These are phyloP conservation scores for Funneliformis caledonium DNA, from an alignment of 371 early-diverging fungal species.

Conservation along the genomic window DNA sequence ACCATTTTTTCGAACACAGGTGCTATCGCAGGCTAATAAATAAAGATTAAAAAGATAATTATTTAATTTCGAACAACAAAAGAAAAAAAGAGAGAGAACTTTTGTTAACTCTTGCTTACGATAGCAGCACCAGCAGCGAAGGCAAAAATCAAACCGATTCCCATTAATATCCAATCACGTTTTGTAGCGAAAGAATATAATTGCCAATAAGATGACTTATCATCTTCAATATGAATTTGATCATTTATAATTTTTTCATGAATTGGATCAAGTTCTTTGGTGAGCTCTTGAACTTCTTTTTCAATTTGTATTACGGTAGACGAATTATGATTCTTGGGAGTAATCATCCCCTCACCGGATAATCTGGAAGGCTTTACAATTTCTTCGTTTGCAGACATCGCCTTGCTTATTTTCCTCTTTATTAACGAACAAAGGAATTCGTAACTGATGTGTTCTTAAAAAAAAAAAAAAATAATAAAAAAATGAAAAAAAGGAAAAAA, in stretches of 20 bases:
- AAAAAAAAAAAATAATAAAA: too few species aligned
- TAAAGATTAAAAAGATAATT: too few species aligned
- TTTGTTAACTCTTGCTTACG: not conserved
- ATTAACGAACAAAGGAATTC: too few species aligned
- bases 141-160: slow-evolving; percentile 48
- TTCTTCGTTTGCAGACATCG: too few species aligned
- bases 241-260: slow-evolving; percentile 9
- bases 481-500: too few species aligned
- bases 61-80: not conserved
- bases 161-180: slow-evolving; percentile 55
- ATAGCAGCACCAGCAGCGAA: slow-evolving; percentile 47
- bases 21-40: not conserved
- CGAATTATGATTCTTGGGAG: too few species aligned
- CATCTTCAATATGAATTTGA: slow-evolving; percentile 36
- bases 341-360: too few species aligned
- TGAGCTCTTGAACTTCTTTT: too few species aligned
- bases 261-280: not conserved
- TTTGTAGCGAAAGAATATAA: slow-evolving; percentile 73
- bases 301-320: not conserved
- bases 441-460: too few species aligned
- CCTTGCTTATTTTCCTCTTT: too few species aligned
- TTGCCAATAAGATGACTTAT: slow-evolving; percentile 53
- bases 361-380: too few species aligned
- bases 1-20: slow-evolving; percentile 23
- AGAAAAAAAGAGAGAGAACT: not conserved